Percentiles rank a stretch among this genome's conserved stretches.
Conservation (phyloP, 345 rosid species). For the Noccaea caerulescens region DNA sequence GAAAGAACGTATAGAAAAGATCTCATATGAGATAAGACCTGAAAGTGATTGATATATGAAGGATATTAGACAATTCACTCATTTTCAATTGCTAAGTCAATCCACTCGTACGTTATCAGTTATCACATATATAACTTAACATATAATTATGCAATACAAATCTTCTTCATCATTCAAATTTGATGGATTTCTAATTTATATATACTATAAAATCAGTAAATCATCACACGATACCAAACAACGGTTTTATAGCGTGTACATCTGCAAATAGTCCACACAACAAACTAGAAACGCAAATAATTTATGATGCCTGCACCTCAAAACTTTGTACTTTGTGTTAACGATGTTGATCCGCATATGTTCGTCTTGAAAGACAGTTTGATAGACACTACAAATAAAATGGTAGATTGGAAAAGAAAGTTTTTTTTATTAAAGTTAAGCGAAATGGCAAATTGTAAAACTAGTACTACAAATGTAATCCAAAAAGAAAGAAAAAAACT, state of each 20-base stretch:
- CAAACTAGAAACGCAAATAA: not conserved
- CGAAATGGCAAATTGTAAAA: not conserved
- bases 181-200: too few species aligned
- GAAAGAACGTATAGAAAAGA: too few species aligned
- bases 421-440: not conserved
- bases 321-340: constrained; percentile 13
- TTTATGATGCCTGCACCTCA: not conserved
- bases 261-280: not conserved
- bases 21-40: too few species aligned
- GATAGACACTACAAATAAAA: constrained; percentile 10
- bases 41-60: too few species aligned
- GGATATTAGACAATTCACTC: too few species aligned
- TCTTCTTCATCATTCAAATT: too few species aligned
- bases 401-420: not conserved
- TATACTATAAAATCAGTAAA: too few species aligned
- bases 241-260: not conserved
- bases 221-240: not conserved
- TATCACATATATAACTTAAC: too few species aligned
- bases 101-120: too few species aligned
- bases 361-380: not conserved
- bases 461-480: not conserved
- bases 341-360: constrained; percentile 14
- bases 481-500: not conserved
- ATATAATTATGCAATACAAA: too few species aligned
- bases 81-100: too few species aligned